Evolutionary conservation across 805 yeast species (phyloP).

Genomic region (Candida arabinofermentans): DNA sequence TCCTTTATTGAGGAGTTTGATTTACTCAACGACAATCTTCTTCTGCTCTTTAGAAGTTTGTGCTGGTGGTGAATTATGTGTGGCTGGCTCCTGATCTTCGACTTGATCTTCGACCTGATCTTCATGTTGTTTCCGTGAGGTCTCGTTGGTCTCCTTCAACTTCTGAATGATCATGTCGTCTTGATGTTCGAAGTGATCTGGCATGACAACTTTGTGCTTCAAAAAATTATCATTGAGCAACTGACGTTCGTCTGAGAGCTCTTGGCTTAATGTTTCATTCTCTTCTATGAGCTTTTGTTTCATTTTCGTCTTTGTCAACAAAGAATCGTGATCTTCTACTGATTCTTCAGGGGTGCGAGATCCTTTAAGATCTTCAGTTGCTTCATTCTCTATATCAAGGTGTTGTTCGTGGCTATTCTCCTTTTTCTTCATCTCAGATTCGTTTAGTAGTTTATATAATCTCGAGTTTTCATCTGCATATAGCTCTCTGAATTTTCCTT

Average conservation of each 20-base stretch:
- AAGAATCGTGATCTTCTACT: slow-evolving; percentile 2
- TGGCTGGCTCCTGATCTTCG: no score
- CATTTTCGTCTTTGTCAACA: slow-evolving; percentile 2
- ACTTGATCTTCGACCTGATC: slow-evolving; percentile 4
- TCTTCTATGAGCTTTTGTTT: slow-evolving; percentile 5
- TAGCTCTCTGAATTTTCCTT: slow-evolving; percentile 62
- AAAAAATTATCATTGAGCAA: slow-evolving; percentile 16
- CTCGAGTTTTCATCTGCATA: slow-evolving; percentile 37
- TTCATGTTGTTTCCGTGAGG: slow-evolving; percentile 20
- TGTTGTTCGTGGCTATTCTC: slow-evolving; percentile 11
- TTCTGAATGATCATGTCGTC: slow-evolving; percentile 8
- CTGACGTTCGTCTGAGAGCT: slow-evolving; percentile 14
- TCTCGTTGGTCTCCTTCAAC: background rate
- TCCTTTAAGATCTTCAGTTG: slow-evolving; percentile 3
- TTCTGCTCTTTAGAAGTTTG: no score
- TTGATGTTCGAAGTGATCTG: slow-evolving; percentile 20
- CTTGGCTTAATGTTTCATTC: slow-evolving; percentile 8
- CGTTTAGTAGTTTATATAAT: slow-evolving; percentile 29
- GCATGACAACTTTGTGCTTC: slow-evolving; percentile 18
- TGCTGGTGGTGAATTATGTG: no score
- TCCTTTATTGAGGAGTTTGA: no score
- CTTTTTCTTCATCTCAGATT: slow-evolving; percentile 17
- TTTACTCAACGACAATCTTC: no score
- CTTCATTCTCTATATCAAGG: slow-evolving; percentile 8
- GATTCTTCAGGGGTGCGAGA: background rate